A percentile compares a stretch with the other conserved stretches of the same genome.
These are phyloP conservation scores for Oryza punctata DNA, from an alignment of 176 grass and related monocot genomes.

Conservation along the genomic window DNA sequence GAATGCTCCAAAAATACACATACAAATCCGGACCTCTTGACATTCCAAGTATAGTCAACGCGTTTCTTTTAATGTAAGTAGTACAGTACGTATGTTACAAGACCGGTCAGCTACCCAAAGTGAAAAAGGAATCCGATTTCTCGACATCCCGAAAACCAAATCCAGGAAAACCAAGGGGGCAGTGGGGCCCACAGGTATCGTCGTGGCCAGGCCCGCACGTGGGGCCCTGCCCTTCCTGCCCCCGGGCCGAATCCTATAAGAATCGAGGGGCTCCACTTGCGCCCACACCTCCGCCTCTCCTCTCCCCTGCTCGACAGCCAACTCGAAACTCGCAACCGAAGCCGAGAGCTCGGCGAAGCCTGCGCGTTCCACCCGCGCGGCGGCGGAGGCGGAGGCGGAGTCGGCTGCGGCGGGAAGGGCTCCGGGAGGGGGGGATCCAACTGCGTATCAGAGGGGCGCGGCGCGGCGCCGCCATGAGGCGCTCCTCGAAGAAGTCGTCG, in stretches of 20 bases:
- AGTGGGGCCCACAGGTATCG: constrained; percentile 27
- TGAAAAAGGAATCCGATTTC: background rate
- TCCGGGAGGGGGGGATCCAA: background rate
- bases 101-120: background rate
- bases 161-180: background rate
- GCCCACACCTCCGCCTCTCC: background rate
- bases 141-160: background rate
- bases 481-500: constrained; percentile 52
- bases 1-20: too few species aligned
- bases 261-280: constrained; percentile 35
- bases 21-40: background rate
- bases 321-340: constrained; percentile 35
- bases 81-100: too few species aligned
- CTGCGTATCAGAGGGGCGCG: background rate
- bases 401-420: background rate
- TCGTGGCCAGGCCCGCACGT: constrained; percentile 30
- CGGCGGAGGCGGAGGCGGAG: background rate
- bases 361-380: too few species aligned
- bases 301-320: constrained; percentile 4
- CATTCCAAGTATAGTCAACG: background rate
- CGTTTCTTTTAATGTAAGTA: too few species aligned
- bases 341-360: constrained; percentile 20
- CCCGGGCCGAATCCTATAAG: constrained; percentile 51
- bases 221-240: background rate
- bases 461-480: constrained; percentile 44